Evolutionary conservation across 2,329 filamentous ascomycete species (phyloP).

Genomic region (Dothistroma pini): DNA sequence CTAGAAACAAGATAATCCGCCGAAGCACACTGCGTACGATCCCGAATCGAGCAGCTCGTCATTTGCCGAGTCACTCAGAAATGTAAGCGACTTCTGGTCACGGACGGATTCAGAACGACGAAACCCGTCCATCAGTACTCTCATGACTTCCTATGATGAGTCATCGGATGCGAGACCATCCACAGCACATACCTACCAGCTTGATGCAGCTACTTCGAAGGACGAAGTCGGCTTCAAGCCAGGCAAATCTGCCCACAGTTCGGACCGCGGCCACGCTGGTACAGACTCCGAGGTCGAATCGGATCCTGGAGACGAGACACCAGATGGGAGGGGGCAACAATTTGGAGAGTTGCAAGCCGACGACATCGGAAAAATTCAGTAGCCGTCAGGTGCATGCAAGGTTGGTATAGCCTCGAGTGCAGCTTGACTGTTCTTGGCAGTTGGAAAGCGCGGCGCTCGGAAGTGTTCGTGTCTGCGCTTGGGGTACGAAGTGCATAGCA

Average conservation of each 20-base stretch:
- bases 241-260: background rate
- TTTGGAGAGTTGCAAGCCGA: background rate
- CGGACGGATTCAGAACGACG: background rate
- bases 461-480: background rate
- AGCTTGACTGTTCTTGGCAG: background rate
- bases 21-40: background rate
- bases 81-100: background rate
- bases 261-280: background rate
- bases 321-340: background rate
- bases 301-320: background rate
- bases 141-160: background rate
- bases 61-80: background rate
- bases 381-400: background rate
- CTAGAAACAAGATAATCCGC: background rate
- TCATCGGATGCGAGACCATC: background rate
- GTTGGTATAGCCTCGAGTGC: background rate
- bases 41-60: background rate
- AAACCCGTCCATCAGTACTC: background rate
- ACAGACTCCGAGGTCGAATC: background rate
- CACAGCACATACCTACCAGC: background rate
- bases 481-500: no score
- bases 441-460: background rate
- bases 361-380: background rate
- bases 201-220: background rate
- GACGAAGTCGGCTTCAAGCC: background rate